phyloP scores from a whole-genome alignment of 257 asterid genomes.

The Petunia secreta region DNA sequence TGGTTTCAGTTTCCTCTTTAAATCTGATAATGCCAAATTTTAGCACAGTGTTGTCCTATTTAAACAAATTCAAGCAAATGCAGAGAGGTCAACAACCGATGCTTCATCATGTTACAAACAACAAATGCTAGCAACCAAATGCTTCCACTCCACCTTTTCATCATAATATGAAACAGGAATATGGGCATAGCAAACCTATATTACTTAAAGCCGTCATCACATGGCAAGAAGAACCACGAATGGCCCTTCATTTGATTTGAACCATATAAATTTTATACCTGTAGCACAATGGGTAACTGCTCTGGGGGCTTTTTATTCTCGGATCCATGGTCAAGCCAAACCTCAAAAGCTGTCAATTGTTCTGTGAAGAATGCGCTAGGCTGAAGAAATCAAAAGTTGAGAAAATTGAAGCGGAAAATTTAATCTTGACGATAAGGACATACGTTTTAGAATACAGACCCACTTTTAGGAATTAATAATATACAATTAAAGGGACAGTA shows the following conservation, averaged over 20 bases:
- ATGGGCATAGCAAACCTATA: slow-evolving; percentile 15
- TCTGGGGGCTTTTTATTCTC: slow-evolving; percentile 93
- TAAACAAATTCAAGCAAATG: slow-evolving; percentile 14
- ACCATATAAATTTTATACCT: slow-evolving; percentile 49
- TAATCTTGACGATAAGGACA: slow-evolving; percentile 19
- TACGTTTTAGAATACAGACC: not conserved
- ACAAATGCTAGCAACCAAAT: slow-evolving; percentile 15
- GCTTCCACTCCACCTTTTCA: slow-evolving; percentile 1
- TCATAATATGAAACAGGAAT: not conserved
- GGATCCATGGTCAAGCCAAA: slow-evolving; percentile 99
- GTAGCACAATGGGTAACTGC: slow-evolving; percentile 97
- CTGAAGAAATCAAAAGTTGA: slow-evolving; percentile 44
- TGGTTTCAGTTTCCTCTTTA: not conserved
- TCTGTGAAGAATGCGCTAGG: slow-evolving; percentile 82
- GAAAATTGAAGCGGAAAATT: not conserved
- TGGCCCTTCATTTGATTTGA: slow-evolving; percentile 24
- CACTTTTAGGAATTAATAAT: not conserved
- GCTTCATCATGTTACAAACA: not conserved
- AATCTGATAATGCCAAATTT: not conserved
- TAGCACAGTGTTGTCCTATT: slow-evolving; percentile 17
- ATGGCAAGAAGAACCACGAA: slow-evolving; percentile 10
- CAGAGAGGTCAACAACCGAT: slow-evolving; percentile 3
- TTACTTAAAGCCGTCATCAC: not conserved
- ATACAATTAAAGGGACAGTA: not conserved
- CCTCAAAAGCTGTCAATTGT: slow-evolving; percentile 94